Evolutionary conservation across 2,329 filamentous ascomycete genomes (phyloP), one percentile per base, ranked within the genome.

Genomic region (Aspergillus glaucus): DNA sequence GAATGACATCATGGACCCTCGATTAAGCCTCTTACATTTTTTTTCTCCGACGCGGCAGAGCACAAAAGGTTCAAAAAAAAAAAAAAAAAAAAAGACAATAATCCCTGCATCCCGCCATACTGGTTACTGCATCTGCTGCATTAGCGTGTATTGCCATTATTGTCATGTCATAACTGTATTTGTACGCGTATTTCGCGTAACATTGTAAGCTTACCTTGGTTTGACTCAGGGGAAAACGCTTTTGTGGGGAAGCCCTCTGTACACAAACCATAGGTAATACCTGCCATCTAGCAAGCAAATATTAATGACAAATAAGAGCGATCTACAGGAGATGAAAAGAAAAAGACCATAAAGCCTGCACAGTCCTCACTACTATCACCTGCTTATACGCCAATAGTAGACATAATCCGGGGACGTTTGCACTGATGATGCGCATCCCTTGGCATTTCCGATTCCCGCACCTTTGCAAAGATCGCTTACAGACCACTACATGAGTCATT

Each of bases 1-100:
- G 8, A 26, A 53, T 60, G 56, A 59, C 56, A 52, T 60, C 56
- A 60, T 60, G 14, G 44, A 42, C 28, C 17, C 19, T 30, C 10
- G 26, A 17, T 39, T 6, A 10, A 15, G n/a, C 22, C 15, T 43
- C 12, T 43, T 9, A 9, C 10, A 22, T 42, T 42, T 15, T 43
- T 26, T 43, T 43, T 43, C 14, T 26, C 21, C 12, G 14, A 26
- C 41, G 26, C 12, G 15, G 41, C n/a, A 43, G 8, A 28, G 19
- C 28, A 36, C 12, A 15, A 30, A 44, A 43, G 37, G 41, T 7
- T n/a, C n/a, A 34, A 42, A 30, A 15, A 15, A 15, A 22, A 34
- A 42, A 30, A 43, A 44, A 50, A 46, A 52, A 50, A 51, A 19
- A 32, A 24, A 17, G 12, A 15, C 43, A 47, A 42, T 28, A 47